These are phyloP conservation scores for Beauveria bassiana DNA, from an alignment of 2,329 filamentous ascomycete species.

Conservation along the genomic window DNA sequence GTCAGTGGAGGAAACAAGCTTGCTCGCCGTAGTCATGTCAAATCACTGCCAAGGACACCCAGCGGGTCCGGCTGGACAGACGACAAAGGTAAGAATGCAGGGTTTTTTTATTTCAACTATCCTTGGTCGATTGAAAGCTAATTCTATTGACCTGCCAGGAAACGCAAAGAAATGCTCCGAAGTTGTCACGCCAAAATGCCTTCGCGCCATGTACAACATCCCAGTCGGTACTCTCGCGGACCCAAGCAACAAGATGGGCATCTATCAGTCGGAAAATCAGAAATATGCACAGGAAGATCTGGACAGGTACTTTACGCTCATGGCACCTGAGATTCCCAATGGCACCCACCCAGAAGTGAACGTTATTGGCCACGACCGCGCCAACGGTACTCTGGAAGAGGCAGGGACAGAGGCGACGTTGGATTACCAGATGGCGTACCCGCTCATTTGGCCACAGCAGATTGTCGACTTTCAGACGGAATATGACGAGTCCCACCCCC, in stretches of 20 bases:
- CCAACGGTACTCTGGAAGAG: constrained; percentile 11
- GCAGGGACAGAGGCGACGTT: constrained; percentile 35
- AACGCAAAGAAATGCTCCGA: background rate
- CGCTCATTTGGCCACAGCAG: constrained; percentile 44
- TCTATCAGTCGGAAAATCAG: constrained; percentile 33
- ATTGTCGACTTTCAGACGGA: constrained; percentile 30
- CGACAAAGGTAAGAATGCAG: background rate
- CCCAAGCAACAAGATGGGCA: constrained; percentile 31
- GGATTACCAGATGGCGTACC: constrained; percentile 40
- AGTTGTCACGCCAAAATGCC: constrained; percentile 26
- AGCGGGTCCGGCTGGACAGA: background rate
- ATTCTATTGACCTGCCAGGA: background rate
- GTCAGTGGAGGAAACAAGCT: background rate
- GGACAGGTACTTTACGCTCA: constrained; percentile 26
- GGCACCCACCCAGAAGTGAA: constrained; percentile 30
- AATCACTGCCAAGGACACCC: background rate
- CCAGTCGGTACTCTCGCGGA: constrained; percentile 23
- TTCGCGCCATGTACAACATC: constrained; percentile 38
- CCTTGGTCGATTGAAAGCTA: background rate
- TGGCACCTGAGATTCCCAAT: constrained; percentile 27
- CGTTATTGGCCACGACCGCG: constrained; percentile 20
- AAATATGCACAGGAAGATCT: constrained; percentile 34
- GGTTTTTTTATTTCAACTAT: background rate
- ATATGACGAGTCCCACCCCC: background rate
- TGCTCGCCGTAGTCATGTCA: background rate